Conservation (phyloP, 139 green algal species). For the Diplosphaera chodatii region DNA sequence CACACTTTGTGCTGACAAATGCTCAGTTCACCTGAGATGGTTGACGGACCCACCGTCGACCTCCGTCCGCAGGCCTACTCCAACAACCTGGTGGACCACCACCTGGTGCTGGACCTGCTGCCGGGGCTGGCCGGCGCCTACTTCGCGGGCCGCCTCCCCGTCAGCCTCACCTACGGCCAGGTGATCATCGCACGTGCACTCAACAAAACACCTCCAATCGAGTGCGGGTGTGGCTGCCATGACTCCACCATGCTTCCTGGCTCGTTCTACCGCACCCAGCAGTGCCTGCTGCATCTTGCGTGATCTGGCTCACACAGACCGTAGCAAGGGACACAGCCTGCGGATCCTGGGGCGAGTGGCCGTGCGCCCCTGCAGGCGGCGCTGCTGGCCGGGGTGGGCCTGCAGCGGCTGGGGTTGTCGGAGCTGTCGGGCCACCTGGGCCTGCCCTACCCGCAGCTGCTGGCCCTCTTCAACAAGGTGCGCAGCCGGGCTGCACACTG, state of each 20-base stretch:
- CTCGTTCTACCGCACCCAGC: no score
- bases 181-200: no score
- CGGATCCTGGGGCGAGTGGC: no score
- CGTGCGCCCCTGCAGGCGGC: conserved; percentile 44
- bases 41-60: no score
- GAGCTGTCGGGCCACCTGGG: conserved; percentile 52
- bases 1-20: no score
- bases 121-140: conserved; percentile 71
- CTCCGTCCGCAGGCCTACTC: conserved; percentile 88
- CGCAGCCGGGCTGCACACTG: no score
- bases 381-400: conserved; percentile 64
- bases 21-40: no score
- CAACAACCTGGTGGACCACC: conserved; percentile 92
- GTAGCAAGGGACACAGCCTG: no score
- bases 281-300: no score
- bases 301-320: no score
- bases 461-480: conserved; percentile 95
- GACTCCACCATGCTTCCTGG: no score
- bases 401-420: conserved; percentile 54
- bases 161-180: conserved; percentile 74
- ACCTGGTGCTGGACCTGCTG: conserved; percentile 85
- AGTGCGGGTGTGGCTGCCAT: not conserved
- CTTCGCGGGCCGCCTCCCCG: conserved; percentile 71
- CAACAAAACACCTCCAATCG: no score
- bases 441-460: conserved; percentile 74